Percentiles rank a stretch among this genome's conserved stretches.
Conservation (phyloP, 1,284 basidiomycete species). For the Apiotrichum gamsii region DNA sequence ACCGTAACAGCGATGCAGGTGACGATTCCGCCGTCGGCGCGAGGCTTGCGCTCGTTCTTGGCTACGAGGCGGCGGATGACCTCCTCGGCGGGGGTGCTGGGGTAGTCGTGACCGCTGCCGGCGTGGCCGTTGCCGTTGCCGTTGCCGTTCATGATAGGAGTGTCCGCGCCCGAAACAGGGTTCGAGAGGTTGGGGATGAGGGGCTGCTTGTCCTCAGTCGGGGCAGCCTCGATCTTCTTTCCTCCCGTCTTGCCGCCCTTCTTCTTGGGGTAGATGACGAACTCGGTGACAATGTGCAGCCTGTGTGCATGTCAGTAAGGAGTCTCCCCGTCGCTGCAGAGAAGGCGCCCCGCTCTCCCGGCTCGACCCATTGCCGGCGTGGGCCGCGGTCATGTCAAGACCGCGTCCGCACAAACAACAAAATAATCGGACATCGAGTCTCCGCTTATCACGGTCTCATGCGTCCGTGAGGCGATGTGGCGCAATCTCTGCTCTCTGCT, state of each 20-base stretch:
- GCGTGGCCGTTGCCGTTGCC: neutral
- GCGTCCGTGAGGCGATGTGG: no score
- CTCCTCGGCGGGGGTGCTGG: slow-evolving; percentile 8
- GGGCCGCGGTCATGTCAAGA: no score
- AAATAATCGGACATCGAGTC: no score
- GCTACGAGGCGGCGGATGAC: neutral
- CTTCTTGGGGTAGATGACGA: slow-evolving; percentile 55
- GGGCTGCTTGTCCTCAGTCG: slow-evolving; percentile 14
- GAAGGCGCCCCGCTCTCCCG: no score
- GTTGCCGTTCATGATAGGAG: neutral
- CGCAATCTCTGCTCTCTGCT: no score
- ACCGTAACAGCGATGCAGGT: slow-evolving; percentile 64
- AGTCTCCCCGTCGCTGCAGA: no score
- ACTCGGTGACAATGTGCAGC: slow-evolving; percentile 61
- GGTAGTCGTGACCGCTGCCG: neutral
- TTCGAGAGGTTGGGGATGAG: slow-evolving; percentile 8
- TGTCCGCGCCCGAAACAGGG: slow-evolving; percentile 11
- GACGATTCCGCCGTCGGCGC: slow-evolving; percentile 50
- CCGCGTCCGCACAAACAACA: no score
- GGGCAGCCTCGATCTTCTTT: slow-evolving; percentile 2
- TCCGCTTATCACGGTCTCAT: no score
- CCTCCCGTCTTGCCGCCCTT: slow-evolving; percentile 18
- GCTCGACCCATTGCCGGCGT: no score
- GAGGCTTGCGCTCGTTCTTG: slow-evolving; percentile 19
- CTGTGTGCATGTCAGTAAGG: no score